phyloP scores from a whole-genome alignment of 2,329 filamentous ascomycete genomes.

The Arthrobotrys megalospora region DNA sequence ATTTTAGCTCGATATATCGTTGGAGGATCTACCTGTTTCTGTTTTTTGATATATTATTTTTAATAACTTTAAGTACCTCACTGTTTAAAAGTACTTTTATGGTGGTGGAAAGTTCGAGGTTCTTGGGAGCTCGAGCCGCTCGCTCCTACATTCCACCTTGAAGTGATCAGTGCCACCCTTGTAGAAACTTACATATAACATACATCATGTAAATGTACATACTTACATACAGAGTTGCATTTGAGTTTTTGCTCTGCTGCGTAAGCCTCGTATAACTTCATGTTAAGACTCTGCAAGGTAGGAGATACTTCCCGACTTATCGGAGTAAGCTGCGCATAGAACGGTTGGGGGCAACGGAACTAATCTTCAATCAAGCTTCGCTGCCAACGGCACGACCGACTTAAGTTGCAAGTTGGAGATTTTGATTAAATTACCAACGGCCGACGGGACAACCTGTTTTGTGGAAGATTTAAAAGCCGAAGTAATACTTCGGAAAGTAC shows the following conservation, averaged over 20 bases:
- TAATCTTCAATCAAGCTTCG: neutral
- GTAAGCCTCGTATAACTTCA: conserved; percentile 25
- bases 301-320: conserved; percentile 15
- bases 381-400: no score
- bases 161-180: conserved; percentile 33
- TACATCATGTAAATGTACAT: conserved; percentile 8
- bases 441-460: no score
- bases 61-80: conserved; percentile 25
- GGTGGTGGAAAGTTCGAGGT: neutral
- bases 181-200: conserved; percentile 8
- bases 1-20: conserved; percentile 31
- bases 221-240: conserved; percentile 1
- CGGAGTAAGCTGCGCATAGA: conserved; percentile 14
- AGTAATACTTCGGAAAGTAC: neutral
- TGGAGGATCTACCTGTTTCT: neutral
- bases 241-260: conserved; percentile 8
- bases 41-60: conserved; percentile 8
- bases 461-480: neutral
- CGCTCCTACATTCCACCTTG: conserved; percentile 11
- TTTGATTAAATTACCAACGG: no score
- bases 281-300: conserved; percentile 3
- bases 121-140: conserved; percentile 14
- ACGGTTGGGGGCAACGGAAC: neutral
- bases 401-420: no score
- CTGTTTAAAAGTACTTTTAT: conserved; percentile 4